These are phyloP conservation scores for Dendrocalamus latiflorus DNA, from an alignment of 202 grass and related monocot genomes.

Conservation along the genomic window DNA sequence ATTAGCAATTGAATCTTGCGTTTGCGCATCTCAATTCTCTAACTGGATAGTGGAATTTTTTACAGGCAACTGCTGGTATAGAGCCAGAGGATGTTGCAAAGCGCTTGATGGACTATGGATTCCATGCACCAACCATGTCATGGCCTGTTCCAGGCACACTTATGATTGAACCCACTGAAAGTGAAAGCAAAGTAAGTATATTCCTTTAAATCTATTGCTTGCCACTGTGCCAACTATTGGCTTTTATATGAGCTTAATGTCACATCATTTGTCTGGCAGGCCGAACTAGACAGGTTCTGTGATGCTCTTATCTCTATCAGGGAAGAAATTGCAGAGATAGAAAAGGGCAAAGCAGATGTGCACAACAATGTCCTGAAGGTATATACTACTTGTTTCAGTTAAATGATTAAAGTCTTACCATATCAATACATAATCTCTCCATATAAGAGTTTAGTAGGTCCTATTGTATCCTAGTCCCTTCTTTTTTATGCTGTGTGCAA, in stretches of 20 bases:
- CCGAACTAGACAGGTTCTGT: slow-evolving; percentile 96
- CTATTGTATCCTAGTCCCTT: neutral
- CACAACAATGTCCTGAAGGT: slow-evolving; percentile 97
- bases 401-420: neutral
- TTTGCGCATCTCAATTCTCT: neutral
- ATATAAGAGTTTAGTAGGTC: neutral
- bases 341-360: slow-evolving; percentile 76
- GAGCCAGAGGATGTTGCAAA: slow-evolving; percentile 97
- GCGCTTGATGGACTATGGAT: slow-evolving; percentile 96
- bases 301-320: slow-evolving; percentile 98
- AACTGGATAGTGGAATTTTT: slow-evolving; percentile 20
- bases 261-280: slow-evolving; percentile 49
- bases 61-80: slow-evolving; percentile 74
- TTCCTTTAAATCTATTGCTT: slow-evolving; percentile 7
- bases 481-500: neutral
- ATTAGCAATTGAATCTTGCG: neutral
- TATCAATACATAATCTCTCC: neutral
- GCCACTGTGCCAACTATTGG: neutral
- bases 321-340: slow-evolving; percentile 84
- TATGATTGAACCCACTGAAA: slow-evolving; percentile 99
- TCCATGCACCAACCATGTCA: slow-evolving; percentile 96
- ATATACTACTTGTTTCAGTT: neutral
- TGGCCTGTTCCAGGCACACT: slow-evolving; percentile 99
- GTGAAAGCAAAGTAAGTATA: slow-evolving; percentile 85
- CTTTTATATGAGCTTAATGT: slow-evolving; percentile 16